Evolutionary conservation across 2,329 filamentous ascomycete genomes (phyloP).

Genomic region (Pseudogymnoascus sp.): DNA sequence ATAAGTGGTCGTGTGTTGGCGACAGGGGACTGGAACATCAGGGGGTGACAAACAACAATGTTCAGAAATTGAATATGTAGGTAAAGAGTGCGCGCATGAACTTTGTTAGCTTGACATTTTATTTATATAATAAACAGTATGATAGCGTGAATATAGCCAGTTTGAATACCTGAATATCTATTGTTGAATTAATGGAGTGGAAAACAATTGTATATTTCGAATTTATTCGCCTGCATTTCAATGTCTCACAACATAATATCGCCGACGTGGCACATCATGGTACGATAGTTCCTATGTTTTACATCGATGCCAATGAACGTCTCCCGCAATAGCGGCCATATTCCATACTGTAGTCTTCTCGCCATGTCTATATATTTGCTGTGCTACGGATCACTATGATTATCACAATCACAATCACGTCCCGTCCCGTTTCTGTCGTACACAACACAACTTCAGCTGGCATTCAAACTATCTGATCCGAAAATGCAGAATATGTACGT

Average conservation of each 20-base stretch:
- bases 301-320: neutral
- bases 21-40: neutral
- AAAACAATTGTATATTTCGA: neutral
- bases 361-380: neutral
- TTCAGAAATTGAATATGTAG: neutral
- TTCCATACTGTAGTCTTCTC: neutral
- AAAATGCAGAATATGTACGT: neutral
- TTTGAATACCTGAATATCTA: neutral
- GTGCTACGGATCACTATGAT: neutral
- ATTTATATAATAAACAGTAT: neutral
- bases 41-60: neutral
- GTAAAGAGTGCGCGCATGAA: neutral
- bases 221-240: neutral
- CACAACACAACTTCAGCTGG: neutral
- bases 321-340: neutral
- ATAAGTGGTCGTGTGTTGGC: neutral
- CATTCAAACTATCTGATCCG: neutral
- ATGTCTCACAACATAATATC: neutral
- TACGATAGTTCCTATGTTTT: neutral
- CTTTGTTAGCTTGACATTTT: neutral
- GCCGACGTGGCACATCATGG: neutral
- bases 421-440: neutral
- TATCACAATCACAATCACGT: neutral
- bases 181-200: neutral
- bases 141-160: neutral